phyloP scores from a whole-genome alignment of 208 protist genomes.

The Phytomonas sp. region DNA sequence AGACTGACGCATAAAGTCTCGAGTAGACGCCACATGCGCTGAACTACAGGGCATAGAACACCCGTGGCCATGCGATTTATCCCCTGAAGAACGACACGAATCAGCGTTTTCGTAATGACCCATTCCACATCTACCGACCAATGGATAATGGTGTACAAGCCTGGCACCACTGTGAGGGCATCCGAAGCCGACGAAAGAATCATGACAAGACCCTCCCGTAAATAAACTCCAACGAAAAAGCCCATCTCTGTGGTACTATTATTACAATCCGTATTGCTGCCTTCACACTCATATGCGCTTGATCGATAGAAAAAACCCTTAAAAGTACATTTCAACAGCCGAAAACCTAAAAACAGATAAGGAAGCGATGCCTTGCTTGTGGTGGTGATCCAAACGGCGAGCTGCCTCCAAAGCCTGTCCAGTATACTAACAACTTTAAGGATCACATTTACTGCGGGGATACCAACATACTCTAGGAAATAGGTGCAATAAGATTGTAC shows the following conservation, averaged over 20 bases:
- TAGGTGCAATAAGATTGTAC: neutral
- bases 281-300: neutral
- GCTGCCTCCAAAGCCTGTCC: neutral
- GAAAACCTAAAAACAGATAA: neutral
- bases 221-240: slow-evolving; percentile 27
- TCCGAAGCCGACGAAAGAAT: slow-evolving; percentile 22
- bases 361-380: neutral
- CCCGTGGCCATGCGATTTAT: neutral
- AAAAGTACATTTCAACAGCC: neutral
- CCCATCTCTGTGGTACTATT: neutral
- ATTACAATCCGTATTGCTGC: neutral
- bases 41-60: neutral
- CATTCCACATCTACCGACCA: slow-evolving; percentile 48
- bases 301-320: neutral
- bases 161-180: slow-evolving; percentile 52
- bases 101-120: slow-evolving; percentile 18
- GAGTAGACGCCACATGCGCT: slow-evolving; percentile 10
- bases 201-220: slow-evolving; percentile 16
- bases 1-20: neutral
- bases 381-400: neutral
- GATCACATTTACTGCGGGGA: neutral
- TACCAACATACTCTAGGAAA: neutral
- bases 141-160: slow-evolving; percentile 30
- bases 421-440: neutral
- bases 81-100: neutral